Conservation (phyloP, 163 green algal genomes). For the Botryococcus braunii region DNA sequence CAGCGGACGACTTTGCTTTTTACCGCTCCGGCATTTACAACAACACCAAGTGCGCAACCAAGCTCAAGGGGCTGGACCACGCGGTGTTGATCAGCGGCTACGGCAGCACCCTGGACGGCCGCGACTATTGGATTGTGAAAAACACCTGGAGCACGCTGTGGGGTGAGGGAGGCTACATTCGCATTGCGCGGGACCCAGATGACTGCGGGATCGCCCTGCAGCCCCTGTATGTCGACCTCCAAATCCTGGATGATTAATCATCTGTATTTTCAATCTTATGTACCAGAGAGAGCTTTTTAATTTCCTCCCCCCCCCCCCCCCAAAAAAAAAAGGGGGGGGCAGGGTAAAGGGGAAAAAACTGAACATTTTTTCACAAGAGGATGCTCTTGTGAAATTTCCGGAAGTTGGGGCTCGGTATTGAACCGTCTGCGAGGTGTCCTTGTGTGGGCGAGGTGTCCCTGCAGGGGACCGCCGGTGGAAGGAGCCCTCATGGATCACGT, state of each 20-base stretch:
- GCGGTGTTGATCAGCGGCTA: conserved; percentile 46
- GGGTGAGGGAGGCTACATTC: conserved; percentile 46
- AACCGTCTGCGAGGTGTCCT: too few relatives aligned
- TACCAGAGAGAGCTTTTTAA: too few relatives aligned
- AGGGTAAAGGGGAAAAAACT: too few relatives aligned
- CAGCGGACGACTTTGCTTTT: conserved; percentile 48
- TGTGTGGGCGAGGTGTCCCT: too few relatives aligned
- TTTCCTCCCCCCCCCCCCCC: too few relatives aligned
- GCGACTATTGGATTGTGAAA: conserved; percentile 53
- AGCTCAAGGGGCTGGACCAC: conserved; percentile 35
- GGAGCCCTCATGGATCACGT: too few relatives aligned
- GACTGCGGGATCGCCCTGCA: conserved; percentile 45
- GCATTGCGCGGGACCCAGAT: conserved; percentile 18
- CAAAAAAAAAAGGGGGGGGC: too few relatives aligned
- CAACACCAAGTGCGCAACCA: conserved; percentile 25
- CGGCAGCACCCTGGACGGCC: conserved; percentile 24
- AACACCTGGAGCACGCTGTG: conserved; percentile 34
- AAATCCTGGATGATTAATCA: not conserved
- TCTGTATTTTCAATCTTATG: too few relatives aligned
- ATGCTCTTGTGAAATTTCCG: too few relatives aligned
- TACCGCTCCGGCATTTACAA: conserved; percentile 45
- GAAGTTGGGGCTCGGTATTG: too few relatives aligned
- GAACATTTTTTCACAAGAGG: too few relatives aligned
- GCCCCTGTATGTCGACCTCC: conserved; percentile 38
- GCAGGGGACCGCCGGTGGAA: too few relatives aligned